Percentiles rank a stretch among this genome's conserved stretches.
These are phyloP conservation scores for Golubevia pallescens DNA, from an alignment of 1,284 basidiomycete species.

Conservation along the genomic window DNA sequence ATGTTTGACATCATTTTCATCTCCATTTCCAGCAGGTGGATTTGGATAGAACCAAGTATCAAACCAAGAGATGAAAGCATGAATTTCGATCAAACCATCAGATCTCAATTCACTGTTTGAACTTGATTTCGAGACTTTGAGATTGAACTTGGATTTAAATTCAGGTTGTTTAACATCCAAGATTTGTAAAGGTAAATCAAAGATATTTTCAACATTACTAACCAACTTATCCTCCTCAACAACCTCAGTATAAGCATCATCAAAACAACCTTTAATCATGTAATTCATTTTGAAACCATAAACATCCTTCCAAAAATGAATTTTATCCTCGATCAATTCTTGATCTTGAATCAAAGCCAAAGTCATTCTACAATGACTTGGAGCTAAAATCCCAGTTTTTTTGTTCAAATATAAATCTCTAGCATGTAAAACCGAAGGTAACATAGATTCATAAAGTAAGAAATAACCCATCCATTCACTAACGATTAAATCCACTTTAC, in stretches of 20 bases:
- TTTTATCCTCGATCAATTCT: constrained; percentile 78
- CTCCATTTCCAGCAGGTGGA: background rate
- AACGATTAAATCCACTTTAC: constrained; percentile 86
- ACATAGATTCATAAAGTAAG: constrained; percentile 89
- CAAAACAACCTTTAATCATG: constrained; percentile 49
- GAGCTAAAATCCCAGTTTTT: constrained; percentile 82
- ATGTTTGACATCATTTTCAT: background rate
- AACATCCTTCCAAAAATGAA: constrained; percentile 88
- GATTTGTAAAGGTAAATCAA: constrained; percentile 43
- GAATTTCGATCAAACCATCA: constrained; percentile 16
- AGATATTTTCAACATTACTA: constrained; percentile 26
- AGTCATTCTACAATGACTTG: constrained; percentile 86
- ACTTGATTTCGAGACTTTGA: constrained; percentile 11
- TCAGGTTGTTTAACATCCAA: constrained; percentile 61
- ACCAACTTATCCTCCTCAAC: constrained; percentile 37
- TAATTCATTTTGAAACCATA: constrained; percentile 71
- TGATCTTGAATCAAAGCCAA: constrained; percentile 78
- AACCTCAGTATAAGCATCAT: constrained; percentile 55
- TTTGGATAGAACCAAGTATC: constrained; percentile 58
- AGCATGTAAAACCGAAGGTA: constrained; percentile 88
- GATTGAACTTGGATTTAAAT: constrained; percentile 31
- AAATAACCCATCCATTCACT: constrained; percentile 89
- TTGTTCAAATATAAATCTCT: constrained; percentile 79
- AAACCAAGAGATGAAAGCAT: constrained; percentile 59
- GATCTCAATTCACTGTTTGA: background rate